Base-by-base conservation (phyloP, 495 filamentous ascomycete genomes). In the Podospora sp. region DNA sequence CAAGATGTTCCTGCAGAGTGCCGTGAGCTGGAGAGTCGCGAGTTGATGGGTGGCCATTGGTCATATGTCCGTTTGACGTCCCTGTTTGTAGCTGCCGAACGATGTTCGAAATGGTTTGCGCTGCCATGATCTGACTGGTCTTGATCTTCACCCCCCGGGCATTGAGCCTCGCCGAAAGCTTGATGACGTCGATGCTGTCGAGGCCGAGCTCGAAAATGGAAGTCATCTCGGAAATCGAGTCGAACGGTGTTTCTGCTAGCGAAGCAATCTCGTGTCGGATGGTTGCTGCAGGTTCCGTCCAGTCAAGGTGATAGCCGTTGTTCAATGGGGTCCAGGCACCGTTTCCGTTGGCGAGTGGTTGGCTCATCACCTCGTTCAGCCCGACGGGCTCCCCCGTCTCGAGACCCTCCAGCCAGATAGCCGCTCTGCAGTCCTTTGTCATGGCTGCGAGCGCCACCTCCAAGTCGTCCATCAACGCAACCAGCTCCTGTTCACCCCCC, bases 141-240 rank as follows among this genome's bases (percentile, higher is more conserved):
- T 88, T 82, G 60, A 94, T 67, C 2, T 77, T 73, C 36, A 92
- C 83, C 0, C 86, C 87, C 14, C 76, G 60, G 57, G 77, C 82
- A 69, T 86, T 90, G 24, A 96, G 78, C 55, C 81, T 82, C 0
- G 90, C 85, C 1, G 91, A 85, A 5, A 93, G 80, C 73, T 89
- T 91, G 69, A 88, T 89, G 20, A 84, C 76, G 68, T 91, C 89
- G 68, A 91, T 89, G 69, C 89, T 90, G 74, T 91, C 89, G 9
- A 91, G 79, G 0, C 89, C 89, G 12, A 91, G 79, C 56, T 88
- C 84, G 46, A 91, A 80, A 6, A 91, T 77, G 0, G 87, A 89
- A 0, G 85, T 86, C 3, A 80, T 72, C 50, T 83, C 80, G 22
- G 73, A 75, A 24, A 96, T 76, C 6, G 79, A 69, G 2, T 82